Percentiles rank a stretch among this genome's conserved stretches.
Evolutionary conservation across 176 grass and related monocot species (phyloP).

Genomic region (Avena eriantha): DNA sequence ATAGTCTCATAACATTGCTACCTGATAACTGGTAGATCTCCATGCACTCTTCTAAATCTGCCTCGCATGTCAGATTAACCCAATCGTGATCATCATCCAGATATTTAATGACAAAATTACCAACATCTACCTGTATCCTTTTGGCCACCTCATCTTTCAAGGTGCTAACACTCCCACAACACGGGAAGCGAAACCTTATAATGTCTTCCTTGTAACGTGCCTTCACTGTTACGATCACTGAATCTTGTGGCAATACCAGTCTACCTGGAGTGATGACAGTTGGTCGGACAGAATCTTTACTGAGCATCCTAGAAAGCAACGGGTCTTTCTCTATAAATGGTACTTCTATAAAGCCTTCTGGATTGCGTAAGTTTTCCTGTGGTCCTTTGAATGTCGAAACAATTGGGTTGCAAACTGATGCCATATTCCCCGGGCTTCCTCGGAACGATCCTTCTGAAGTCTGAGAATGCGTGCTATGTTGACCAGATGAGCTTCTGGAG

Average conservation of each 20-base stretch:
- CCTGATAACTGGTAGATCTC: conserved; percentile 58
- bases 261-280: background rate
- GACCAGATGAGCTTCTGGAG: conserved; percentile 61
- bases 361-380: conserved; percentile 2
- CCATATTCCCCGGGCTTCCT: conserved; percentile 29
- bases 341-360: background rate
- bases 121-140: conserved; percentile 58
- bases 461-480: conserved; percentile 45
- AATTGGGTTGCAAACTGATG: background rate
- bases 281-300: conserved; percentile 38
- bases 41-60: conserved; percentile 72
- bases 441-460: conserved; percentile 61
- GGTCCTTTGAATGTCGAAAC: background rate
- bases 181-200: conserved; percentile 55
- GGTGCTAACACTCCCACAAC: conserved; percentile 24
- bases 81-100: conserved; percentile 80
- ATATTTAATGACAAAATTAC: conserved; percentile 64
- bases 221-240: conserved; percentile 57
- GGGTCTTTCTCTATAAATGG: conserved; percentile 32
- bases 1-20: conserved; percentile 49
- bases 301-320: conserved; percentile 26
- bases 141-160: conserved; percentile 58
- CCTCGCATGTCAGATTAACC: conserved; percentile 63
- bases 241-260: conserved; percentile 15
- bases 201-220: conserved; percentile 64